Percentiles rank a stretch among this genome's conserved stretches.
Evolutionary conservation across 306 rosid genomes (phyloP).

Genomic region (Casuarina cunninghamiana): DNA sequence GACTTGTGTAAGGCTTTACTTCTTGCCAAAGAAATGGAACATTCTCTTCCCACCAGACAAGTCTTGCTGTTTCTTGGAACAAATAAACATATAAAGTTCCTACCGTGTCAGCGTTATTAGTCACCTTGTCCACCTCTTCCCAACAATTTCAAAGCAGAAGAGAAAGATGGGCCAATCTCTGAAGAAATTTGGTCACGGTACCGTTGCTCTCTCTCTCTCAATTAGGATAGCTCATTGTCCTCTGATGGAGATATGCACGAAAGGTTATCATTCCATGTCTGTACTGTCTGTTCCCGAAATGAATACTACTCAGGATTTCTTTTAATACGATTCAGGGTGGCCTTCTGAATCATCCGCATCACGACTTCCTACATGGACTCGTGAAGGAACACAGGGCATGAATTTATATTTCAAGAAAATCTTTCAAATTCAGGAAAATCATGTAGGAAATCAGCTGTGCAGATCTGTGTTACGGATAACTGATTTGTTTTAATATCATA

Average conservation of each 20-base stretch:
- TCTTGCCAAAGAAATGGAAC: constrained; percentile 43
- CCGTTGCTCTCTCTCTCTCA: background rate
- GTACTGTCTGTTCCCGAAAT: background rate
- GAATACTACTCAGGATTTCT: background rate
- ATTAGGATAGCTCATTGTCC: background rate
- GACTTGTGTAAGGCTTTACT: constrained; percentile 27
- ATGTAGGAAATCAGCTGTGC: background rate
- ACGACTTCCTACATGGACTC: background rate
- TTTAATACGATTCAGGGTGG: background rate
- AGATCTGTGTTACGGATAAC: background rate
- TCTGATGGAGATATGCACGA: background rate
- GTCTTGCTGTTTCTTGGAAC: constrained; percentile 31
- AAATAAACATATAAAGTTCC: constrained; percentile 20
- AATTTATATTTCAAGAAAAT: no score
- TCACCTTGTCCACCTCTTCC: constrained; percentile 15
- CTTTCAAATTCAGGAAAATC: no score
- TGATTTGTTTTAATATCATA: background rate
- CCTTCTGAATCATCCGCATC: background rate
- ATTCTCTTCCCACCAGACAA: constrained; percentile 43
- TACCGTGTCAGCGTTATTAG: background rate
- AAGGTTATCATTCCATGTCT: no score
- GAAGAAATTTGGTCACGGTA: constrained; percentile 46
- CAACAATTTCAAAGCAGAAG: constrained; percentile 3
- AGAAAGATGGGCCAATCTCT: constrained; percentile 56
- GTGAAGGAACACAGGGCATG: no score